phyloP scores from a whole-genome alignment of 2,329 filamentous ascomycete species.

The Cladorrhinum sp. region DNA sequence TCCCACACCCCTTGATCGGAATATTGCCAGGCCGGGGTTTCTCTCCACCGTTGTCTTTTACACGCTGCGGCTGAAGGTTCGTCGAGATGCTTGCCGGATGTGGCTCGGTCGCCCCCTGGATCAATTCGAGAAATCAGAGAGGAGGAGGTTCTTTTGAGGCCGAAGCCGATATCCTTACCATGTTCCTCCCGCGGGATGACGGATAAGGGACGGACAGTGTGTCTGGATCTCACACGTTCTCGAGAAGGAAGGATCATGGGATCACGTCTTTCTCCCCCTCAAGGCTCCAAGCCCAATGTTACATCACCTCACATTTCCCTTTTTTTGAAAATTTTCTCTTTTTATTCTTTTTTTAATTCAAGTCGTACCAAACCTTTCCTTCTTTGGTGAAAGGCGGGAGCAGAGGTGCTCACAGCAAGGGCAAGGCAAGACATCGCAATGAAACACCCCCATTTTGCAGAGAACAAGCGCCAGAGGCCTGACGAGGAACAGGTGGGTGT shows the following conservation, averaged over 20 bases:
- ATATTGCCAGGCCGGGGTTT: no score
- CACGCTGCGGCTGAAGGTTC: neutral
- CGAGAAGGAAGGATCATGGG: neutral
- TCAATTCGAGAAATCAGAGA: neutral
- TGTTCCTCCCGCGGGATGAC: neutral
- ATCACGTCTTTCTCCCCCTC: no score
- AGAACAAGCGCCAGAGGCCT: neutral
- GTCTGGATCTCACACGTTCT: no score
- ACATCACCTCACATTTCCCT: no score
- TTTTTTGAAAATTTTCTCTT: no score
- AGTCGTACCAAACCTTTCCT: neutral
- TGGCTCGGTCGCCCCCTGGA: slow-evolving; percentile 5
- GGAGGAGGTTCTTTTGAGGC: neutral
- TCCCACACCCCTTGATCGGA: no score
- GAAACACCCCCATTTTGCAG: neutral
- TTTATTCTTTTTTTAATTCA: no score
- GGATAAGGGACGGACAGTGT: neutral
- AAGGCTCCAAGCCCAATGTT: no score
- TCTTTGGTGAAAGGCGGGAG: neutral
- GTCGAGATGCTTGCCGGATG: neutral
- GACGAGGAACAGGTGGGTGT: neutral
- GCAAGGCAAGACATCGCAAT: neutral
- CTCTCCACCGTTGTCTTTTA: no score
- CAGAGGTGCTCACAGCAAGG: neutral
- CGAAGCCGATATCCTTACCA: neutral